Evolutionary conservation across 371 early-diverging fungal species (phyloP).

Genomic region (Syncephalis plumigaleata): DNA sequence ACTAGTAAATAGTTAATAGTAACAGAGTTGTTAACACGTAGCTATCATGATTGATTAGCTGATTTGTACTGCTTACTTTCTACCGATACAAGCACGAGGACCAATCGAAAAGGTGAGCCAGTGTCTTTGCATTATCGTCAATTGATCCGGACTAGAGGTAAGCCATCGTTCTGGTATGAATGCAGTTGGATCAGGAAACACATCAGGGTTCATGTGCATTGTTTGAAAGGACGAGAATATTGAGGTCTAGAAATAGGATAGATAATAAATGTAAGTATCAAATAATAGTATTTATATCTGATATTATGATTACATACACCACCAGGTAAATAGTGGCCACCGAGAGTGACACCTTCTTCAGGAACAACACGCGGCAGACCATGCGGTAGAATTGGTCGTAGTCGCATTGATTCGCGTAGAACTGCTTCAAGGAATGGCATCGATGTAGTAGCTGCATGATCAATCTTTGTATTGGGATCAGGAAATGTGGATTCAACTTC

Average conservation of each 20-base stretch:
- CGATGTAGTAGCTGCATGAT: neutral
- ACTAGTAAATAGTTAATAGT: too few relatives aligned
- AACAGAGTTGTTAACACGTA: too few relatives aligned
- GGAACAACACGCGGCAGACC: neutral
- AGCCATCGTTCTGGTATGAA: neutral
- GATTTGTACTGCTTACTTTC: neutral
- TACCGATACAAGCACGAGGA: slow-evolving; percentile 1
- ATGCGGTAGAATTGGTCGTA: neutral
- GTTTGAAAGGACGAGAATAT: too few relatives aligned
- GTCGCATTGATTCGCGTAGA: neutral
- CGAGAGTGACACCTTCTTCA: neutral
- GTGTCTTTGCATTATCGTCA: neutral
- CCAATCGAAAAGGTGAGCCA: slow-evolving; percentile 1
- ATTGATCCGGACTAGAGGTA: neutral
- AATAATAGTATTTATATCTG: too few relatives aligned
- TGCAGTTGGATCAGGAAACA: neutral
- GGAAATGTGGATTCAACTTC: neutral
- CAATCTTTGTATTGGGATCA: neutral
- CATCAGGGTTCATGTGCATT: neutral
- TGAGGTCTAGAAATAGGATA: too few relatives aligned
- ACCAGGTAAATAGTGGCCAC: neutral
- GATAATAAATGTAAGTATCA: too few relatives aligned
- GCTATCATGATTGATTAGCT: too few relatives aligned
- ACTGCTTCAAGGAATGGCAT: neutral
- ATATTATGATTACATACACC: neutral